A percentile compares a stretch with the other conserved stretches of the same genome.
Evolutionary conservation across 2,329 filamentous ascomycete genomes (phyloP).

Genomic region (Plenodomus tracheiphilus): DNA sequence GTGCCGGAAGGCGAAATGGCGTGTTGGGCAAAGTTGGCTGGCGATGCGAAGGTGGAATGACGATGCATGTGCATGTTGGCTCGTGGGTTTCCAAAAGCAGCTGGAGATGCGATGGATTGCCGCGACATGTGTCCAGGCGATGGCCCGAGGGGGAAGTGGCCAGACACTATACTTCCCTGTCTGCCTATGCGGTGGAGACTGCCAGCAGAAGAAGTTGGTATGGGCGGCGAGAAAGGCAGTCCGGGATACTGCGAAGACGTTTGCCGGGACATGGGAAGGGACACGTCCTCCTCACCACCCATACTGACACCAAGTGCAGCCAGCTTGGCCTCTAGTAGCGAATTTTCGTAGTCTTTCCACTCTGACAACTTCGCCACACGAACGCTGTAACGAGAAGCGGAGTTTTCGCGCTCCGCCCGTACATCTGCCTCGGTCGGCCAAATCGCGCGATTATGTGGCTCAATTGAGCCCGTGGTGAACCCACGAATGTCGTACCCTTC

Average conservation of each 20-base stretch:
- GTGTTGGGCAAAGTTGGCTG: slow-evolving; percentile 68
- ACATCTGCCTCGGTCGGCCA: slow-evolving; percentile 69
- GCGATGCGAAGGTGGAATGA: slow-evolving; percentile 70
- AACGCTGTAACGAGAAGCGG: slow-evolving; percentile 58
- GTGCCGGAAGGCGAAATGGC: slow-evolving; percentile 58
- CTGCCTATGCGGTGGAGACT: slow-evolving; percentile 64
- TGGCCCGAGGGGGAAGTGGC: slow-evolving; percentile 60
- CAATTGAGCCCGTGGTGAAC: slow-evolving; percentile 56
- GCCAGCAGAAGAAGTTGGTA: slow-evolving; percentile 76
- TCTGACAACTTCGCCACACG: slow-evolving; percentile 71
- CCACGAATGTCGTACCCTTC: slow-evolving; percentile 70
- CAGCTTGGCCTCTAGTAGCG: slow-evolving; percentile 87
- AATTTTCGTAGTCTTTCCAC: slow-evolving; percentile 79
- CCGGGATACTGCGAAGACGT: slow-evolving; percentile 74
- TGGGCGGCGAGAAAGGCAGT: slow-evolving; percentile 79
- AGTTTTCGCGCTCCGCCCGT: slow-evolving; percentile 56
- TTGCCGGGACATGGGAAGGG: slow-evolving; percentile 69
- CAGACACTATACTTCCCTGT: slow-evolving; percentile 60
- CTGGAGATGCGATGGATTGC: slow-evolving; percentile 72
- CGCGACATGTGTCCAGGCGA: slow-evolving; percentile 61
- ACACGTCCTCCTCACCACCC: slow-evolving; percentile 67
- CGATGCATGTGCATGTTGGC: slow-evolving; percentile 64
- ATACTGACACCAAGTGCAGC: slow-evolving; percentile 86
- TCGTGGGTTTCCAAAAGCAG: slow-evolving; percentile 62
- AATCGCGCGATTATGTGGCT: slow-evolving; percentile 64